phyloP scores from a whole-genome alignment of 176 grass and related monocot genomes.

The Aegilops speltoides region DNA sequence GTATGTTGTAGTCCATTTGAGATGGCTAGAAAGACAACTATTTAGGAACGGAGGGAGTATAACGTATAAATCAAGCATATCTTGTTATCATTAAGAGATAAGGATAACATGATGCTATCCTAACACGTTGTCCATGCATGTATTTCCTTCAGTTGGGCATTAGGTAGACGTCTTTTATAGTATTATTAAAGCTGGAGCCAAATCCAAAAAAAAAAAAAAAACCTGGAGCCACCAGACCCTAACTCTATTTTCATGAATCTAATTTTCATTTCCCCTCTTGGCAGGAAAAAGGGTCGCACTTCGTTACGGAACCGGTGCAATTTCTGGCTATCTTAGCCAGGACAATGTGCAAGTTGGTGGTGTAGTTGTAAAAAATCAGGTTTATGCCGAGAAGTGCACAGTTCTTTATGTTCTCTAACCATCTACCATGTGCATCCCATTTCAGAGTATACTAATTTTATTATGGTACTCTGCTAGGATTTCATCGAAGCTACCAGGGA shows the following conservation, averaged over 20 bases:
- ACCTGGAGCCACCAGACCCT: too few species aligned
- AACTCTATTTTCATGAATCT: background rate
- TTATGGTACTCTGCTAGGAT: constrained; percentile 28
- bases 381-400: constrained; percentile 17
- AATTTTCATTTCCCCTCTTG: constrained; percentile 10
- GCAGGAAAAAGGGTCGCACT: constrained; percentile 65
- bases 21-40: too few species aligned
- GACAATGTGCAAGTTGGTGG: constrained; percentile 70
- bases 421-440: background rate
- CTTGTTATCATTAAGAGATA: background rate
- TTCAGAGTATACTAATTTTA: background rate
- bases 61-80: background rate
- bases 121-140: background rate
- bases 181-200: too few species aligned
- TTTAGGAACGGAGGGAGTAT: too few species aligned
- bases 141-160: too few species aligned
- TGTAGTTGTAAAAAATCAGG: constrained; percentile 75
- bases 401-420: background rate
- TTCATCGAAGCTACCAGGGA: constrained; percentile 84
- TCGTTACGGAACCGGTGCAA: constrained; percentile 69
- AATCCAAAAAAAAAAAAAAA: too few species aligned
- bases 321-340: constrained; percentile 70
- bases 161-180: too few species aligned
- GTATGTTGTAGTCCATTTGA: too few species aligned
- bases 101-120: background rate